Evolutionary conservation across 352 stramenopile genomes (phyloP).

Genomic region (Globisporangium apiculatum): DNA sequence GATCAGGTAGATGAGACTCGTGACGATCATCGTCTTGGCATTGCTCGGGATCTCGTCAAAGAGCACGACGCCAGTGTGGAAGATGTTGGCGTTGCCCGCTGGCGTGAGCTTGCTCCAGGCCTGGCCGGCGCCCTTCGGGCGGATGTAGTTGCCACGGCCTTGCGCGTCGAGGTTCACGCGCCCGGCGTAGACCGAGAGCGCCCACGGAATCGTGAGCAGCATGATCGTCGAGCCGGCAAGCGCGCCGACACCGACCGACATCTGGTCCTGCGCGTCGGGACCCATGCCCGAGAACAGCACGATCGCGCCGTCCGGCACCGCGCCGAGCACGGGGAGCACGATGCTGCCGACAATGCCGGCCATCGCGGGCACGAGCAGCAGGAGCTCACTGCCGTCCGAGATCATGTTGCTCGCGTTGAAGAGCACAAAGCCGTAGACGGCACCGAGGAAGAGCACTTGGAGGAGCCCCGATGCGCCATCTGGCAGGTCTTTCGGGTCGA

Average conservation of each 20-base stretch:
- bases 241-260: constrained; percentile 96
- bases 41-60: constrained; percentile 87
- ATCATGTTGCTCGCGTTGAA: constrained; percentile 97
- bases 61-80: constrained; percentile 70
- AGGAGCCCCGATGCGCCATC: constrained; percentile 68
- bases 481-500: constrained; percentile 82
- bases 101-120: constrained; percentile 85
- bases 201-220: constrained; percentile 98
- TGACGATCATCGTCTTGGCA: constrained; percentile 89
- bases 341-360: constrained; percentile 95
- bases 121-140: constrained; percentile 59
- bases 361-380: constrained; percentile 94
- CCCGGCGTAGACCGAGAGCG: constrained; percentile 88
- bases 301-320: constrained; percentile 96
- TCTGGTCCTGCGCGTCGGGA: constrained; percentile 91
- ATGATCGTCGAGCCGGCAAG: constrained; percentile 99
- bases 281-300: constrained; percentile 96
- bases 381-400: constrained; percentile 96
- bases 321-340: constrained; percentile 95
- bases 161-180: constrained; percentile 92
- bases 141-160: constrained; percentile 80
- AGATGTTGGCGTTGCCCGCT: constrained; percentile 50
- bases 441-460: constrained; percentile 93
- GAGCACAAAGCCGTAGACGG: constrained; percentile 96
- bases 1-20: constrained; percentile 93